A percentile compares a stretch with the other conserved stretches of the same genome.
Evolutionary conservation across 2,329 filamentous ascomycete species (phyloP).

Genomic region (Hirsutella thompsonii): DNA sequence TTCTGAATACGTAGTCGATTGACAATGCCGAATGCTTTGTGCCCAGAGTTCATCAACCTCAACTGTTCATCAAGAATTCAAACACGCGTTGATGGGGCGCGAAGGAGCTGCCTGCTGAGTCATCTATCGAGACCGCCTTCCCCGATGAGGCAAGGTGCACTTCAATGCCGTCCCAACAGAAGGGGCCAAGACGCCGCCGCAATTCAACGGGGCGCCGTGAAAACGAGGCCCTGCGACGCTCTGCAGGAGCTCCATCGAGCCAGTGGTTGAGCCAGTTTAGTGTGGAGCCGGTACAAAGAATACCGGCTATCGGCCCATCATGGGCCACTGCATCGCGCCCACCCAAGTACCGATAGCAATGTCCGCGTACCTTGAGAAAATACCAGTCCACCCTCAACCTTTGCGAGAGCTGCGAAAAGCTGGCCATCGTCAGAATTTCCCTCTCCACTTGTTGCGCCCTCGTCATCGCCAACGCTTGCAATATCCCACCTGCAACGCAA

Average conservation of each 20-base stretch:
- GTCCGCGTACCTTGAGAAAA: no score
- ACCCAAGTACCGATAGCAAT: no score
- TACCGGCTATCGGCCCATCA: background rate
- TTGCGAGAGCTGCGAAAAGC: background rate
- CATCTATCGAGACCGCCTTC: no score
- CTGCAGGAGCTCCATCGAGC: background rate
- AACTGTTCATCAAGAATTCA: no score
- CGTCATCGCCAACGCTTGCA: background rate
- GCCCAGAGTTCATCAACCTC: no score
- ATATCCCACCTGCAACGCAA: background rate
- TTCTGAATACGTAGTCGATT: no score
- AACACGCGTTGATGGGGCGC: no score
- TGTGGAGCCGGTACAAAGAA: background rate
- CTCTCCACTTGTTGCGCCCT: constrained; percentile 5
- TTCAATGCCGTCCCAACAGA: constrained; percentile 9
- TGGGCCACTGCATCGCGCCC: no score
- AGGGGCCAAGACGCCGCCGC: background rate
- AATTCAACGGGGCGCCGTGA: constrained; percentile 6
- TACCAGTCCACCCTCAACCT: background rate
- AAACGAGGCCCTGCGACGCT: constrained; percentile 4
- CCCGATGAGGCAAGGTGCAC: background rate
- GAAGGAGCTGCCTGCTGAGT: no score
- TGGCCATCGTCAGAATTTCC: constrained; percentile 8
- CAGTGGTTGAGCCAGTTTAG: background rate
- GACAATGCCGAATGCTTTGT: no score